These are phyloP conservation scores for Ceratobasidium sp. DNA, from an alignment of 1,284 basidiomycete species.

Conservation along the genomic window DNA sequence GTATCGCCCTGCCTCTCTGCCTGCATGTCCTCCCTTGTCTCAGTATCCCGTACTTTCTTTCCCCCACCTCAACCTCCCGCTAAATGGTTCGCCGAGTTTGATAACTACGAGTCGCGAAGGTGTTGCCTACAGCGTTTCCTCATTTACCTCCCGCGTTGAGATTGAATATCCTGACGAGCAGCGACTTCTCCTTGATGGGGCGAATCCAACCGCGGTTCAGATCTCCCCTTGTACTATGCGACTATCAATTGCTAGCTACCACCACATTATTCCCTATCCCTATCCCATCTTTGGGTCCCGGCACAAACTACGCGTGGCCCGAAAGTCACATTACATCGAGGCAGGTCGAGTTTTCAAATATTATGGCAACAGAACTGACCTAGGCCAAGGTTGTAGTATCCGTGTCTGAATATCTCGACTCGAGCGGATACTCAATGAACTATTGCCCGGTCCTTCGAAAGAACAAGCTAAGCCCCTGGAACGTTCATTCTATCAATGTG, in stretches of 20 bases:
- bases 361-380: background rate
- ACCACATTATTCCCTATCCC: constrained; percentile 6
- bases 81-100: background rate
- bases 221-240: constrained; percentile 21
- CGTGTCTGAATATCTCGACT: constrained; percentile 1
- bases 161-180: background rate
- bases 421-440: background rate
- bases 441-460: background rate
- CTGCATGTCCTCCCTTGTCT: background rate
- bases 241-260: background rate
- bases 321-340: constrained; percentile 36
- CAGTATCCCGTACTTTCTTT: background rate
- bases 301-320: constrained; percentile 14
- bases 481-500: constrained; percentile 3
- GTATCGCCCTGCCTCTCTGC: background rate
- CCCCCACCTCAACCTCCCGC: too few species aligned
- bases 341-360: background rate
- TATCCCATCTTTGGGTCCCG: constrained; percentile 22
- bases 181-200: constrained; percentile 1
- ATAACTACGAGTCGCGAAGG: background rate
- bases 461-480: constrained; percentile 4
- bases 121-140: background rate
- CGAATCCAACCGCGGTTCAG: background rate
- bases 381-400: background rate
- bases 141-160: constrained; percentile 5